Percentiles rank a stretch among this genome's conserved stretches.
These are phyloP conservation scores for Apiospora arundinis DNA, from an alignment of 2,329 filamentous ascomycete species.

Conservation along the genomic window DNA sequence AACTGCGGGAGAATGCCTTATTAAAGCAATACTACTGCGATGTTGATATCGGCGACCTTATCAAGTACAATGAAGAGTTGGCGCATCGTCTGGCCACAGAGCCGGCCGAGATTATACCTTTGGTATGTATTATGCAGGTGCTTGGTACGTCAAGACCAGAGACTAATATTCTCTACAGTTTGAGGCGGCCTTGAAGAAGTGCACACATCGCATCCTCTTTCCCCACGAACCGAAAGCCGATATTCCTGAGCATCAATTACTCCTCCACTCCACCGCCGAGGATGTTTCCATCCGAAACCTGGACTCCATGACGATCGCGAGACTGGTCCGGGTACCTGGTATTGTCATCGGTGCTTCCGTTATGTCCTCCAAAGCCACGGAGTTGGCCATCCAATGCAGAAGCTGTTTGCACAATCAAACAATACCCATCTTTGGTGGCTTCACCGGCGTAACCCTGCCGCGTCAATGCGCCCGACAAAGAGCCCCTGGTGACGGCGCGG, in stretches of 20 bases:
- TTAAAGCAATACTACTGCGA: slow-evolving; percentile 96
- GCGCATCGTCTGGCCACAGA: slow-evolving; percentile 89
- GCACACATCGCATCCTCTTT: slow-evolving; percentile 92
- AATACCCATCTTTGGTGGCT: slow-evolving; percentile 80
- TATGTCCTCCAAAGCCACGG: slow-evolving; percentile 92
- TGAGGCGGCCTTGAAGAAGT: slow-evolving; percentile 86
- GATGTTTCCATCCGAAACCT: slow-evolving; percentile 93
- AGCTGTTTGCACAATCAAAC: slow-evolving; percentile 78
- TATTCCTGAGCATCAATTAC: slow-evolving; percentile 90
- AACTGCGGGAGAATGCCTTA: slow-evolving; percentile 92
- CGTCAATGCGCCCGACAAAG: slow-evolving; percentile 73
- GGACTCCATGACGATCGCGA: slow-evolving; percentile 89
- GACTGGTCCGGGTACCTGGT: slow-evolving; percentile 94
- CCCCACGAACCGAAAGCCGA: slow-evolving; percentile 71
- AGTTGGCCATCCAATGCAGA: slow-evolving; percentile 85
- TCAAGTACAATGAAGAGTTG: slow-evolving; percentile 94
- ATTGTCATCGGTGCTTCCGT: slow-evolving; percentile 98
- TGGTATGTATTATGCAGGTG: slow-evolving; percentile 61
- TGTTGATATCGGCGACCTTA: slow-evolving; percentile 92
- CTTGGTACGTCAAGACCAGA: background rate
- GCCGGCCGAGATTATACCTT: slow-evolving; percentile 88
- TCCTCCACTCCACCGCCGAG: slow-evolving; percentile 90
- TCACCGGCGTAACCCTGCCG: slow-evolving; percentile 85
- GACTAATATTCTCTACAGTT: slow-evolving; percentile 66
- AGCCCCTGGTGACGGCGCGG: slow-evolving; percentile 68